Evolutionary conservation across 345 rosid genomes (phyloP).

Genomic region (Nephelium lappaceum): DNA sequence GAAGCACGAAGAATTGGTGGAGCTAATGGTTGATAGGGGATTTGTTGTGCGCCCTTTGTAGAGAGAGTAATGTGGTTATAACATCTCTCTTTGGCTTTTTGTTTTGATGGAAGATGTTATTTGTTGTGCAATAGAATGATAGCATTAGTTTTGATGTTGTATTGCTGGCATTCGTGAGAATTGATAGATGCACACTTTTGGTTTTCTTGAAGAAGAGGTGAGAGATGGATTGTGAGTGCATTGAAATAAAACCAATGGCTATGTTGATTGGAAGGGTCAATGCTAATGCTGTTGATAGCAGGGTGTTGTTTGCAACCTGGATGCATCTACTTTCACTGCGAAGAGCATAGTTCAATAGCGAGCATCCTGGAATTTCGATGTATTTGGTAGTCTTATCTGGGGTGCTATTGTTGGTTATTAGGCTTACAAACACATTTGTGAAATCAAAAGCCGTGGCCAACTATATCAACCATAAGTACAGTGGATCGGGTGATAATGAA

Average conservation of each 20-base stretch:
- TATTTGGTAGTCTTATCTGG: not conserved
- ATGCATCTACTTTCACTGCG: no score
- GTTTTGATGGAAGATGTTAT: not conserved
- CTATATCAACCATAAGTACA: not conserved
- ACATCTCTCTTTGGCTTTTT: not conserved
- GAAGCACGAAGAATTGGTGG: slow-evolving; percentile 95
- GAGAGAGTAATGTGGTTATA: slow-evolving; percentile 1
- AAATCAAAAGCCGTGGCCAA: no score
- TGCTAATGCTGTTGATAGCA: not conserved
- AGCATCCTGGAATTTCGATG: not conserved
- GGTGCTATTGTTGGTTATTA: not conserved
- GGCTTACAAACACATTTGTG: no score
- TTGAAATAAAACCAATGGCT: no score
- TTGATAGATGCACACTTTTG: not conserved
- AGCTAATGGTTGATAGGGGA: slow-evolving; percentile 78
- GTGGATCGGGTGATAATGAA: not conserved
- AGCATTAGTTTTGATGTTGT: no score
- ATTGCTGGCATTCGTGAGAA: not conserved
- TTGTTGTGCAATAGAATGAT: not conserved
- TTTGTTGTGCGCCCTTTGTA: slow-evolving; percentile 59
- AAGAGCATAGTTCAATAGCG: not conserved
- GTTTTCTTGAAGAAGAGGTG: not conserved
- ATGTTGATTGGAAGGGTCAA: not conserved
- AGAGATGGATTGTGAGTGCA: not conserved
- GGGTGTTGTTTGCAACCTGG: not conserved